Base-by-base conservation (phyloP, 495 filamentous ascomycete species). In the Patellaria atrata region DNA sequence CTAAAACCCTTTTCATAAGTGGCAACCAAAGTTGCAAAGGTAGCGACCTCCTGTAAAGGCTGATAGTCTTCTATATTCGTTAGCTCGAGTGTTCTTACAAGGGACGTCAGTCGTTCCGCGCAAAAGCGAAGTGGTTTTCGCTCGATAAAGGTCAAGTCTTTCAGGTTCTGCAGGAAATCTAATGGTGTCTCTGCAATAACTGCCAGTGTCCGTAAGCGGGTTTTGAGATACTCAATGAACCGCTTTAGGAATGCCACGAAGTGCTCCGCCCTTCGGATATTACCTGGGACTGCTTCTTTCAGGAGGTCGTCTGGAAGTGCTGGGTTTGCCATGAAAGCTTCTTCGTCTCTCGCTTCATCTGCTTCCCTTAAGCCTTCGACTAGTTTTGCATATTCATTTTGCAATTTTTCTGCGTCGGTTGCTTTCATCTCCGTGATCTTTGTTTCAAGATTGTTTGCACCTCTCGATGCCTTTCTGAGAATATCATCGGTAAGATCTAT, bases 61-160 rank as follows among this genome's bases (percentile, higher is more conserved):
- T 92, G 84, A 51, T 91, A 96, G 50, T 99, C 91, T 59, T 96
- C 91, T 32, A 99, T 93, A 44, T 92, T 94, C 13, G 85, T 85
- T 32, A 99, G 77, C 51, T 99, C 91, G 16, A 99, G 71, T 0
- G 91, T 96, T 31, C 91, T 71, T 13, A 96, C 89, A 0, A 99
- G 77, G 2, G 87, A 96, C 1, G 87, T 93, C 4, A 99, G 61
- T 20, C 89, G 77, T 58, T 99, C 91, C 1, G 91, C 82, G 49
- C 89, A 99, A 54, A 96, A 97, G 40, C 75, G 62, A n/a, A 97
- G 56, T 0, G 89, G 89, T 50, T 99, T 99, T 54, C 81, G 82
- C 53, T 99, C 89, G 48, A 99, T 99, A 50, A 85, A 96, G 1
- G 91, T 96, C 18, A 91, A 70, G 34, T 99, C 89, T 49, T 85